Evolutionary conservation across 1,139 yeast species (phyloP), one percentile per base, ranked within the genome.

Genomic region (Taphrina pruni): DNA sequence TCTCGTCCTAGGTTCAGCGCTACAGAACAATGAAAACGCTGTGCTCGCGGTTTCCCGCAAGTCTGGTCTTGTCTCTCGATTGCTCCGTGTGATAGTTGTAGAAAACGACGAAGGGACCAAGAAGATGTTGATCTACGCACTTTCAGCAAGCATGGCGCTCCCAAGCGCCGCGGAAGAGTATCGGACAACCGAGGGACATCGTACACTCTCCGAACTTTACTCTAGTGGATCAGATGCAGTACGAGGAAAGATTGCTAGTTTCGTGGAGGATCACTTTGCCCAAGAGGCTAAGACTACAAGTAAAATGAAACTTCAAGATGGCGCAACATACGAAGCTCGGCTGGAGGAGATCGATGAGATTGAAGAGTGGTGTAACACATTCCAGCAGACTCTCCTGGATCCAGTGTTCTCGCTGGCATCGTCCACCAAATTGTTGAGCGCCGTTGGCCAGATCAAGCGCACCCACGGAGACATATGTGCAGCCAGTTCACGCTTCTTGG

Each of bases 11-110:
- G 80, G 81, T 1, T 78, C 81, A 4, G 74, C 76, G 2, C 80
- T 90, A 66, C 83, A 96, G 74, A 91, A 91, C 76, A 91, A 91
- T 75, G 87, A 87, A 0, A 85, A 84, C 1, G 93, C 96, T 0
- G 78, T 86, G 14, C 76, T 79, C 9, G 77, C 70, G 20, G 64
- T 70, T 20, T 69, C 69, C 26, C 20, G 9, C 6, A 69, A 66
- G n/a, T 66, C 69, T 8, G 60, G 66, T 21, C 71, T 71, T 41
- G 72, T 71, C 12, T 35, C 67, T 6, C 56, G 66, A 38, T 58
- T 75, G 32, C 66, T 76, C 17, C 26, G 68, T 5, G 62, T 70
- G 9, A 64, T 76, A 14, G 52, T 58, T 8, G 36, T 54, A 20
- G 76, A 74, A 61, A 9, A 2, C 43, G 43, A 14, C 43, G 52